Evolutionary conservation across 208 protist genomes (phyloP).

Genomic region (Endotrypanum monterogeii): DNA sequence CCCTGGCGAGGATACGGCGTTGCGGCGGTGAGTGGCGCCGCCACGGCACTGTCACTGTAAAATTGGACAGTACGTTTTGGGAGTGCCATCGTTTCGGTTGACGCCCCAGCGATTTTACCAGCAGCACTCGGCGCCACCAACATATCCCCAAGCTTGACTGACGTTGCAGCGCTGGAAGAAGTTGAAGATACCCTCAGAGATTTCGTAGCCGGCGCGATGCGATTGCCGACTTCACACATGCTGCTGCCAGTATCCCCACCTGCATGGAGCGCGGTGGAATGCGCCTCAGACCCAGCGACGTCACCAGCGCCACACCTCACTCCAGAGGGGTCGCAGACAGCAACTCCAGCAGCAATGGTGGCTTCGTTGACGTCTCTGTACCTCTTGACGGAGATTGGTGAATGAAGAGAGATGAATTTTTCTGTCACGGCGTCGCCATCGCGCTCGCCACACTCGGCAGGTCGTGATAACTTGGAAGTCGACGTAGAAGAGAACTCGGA

Average conservation of each 20-base stretch:
- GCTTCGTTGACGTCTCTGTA: neutral
- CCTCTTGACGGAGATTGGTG: neutral
- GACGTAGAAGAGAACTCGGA: slow-evolving; percentile 4
- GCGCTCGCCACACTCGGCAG: neutral
- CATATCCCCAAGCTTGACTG: slow-evolving; percentile 8
- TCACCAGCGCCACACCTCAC: neutral
- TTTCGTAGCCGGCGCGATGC: neutral
- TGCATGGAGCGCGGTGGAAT: neutral
- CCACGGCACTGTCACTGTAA: neutral
- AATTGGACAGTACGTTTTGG: neutral
- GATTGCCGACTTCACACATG: neutral
- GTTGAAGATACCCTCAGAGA: neutral
- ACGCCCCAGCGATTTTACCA: neutral
- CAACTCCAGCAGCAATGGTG: neutral
- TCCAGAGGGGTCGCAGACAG: neutral
- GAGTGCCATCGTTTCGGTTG: neutral
- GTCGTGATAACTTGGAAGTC: neutral
- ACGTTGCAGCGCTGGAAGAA: neutral
- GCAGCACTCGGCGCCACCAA: neutral
- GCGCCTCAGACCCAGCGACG: neutral
- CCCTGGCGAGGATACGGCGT: neutral
- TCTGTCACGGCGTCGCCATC: neutral
- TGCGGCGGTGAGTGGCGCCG: neutral
- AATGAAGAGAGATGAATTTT: neutral
- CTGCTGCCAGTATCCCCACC: neutral